Conservation (phyloP, 164 flowering plant genomes). For the Kalanchoe fedtschenkoi region DNA sequence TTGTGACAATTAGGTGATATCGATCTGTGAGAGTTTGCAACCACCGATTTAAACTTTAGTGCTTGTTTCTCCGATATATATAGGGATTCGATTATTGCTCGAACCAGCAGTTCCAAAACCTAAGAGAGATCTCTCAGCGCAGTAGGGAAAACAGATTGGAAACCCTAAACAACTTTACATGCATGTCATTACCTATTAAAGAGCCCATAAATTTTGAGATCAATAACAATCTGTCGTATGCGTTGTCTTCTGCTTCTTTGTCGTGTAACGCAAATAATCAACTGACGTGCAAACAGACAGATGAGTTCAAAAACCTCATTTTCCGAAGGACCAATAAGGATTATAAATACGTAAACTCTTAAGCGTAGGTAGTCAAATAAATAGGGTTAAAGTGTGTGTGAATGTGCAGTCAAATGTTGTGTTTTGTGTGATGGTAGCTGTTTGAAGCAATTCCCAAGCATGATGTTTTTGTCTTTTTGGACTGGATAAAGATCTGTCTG, state of each 20-base stretch:
- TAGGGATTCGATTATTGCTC: neutral
- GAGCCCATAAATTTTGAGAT: neutral
- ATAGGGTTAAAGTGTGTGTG: neutral
- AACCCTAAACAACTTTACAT: neutral
- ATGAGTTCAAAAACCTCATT: neutral
- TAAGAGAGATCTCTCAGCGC: too few relatives aligned
- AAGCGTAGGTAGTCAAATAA: too few relatives aligned
- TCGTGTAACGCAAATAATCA: neutral
- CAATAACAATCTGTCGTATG: neutral
- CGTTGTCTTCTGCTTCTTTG: neutral
- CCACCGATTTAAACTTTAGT: conserved; percentile 1
- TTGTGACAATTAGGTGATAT: too few relatives aligned
- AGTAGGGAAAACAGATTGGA: neutral
- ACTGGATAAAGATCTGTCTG: neutral
- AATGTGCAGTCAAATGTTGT: conserved; percentile 2
- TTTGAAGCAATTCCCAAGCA: neutral
- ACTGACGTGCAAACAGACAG: neutral
- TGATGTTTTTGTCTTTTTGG: neutral
- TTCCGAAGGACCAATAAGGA: too few relatives aligned
- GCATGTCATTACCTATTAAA: neutral
- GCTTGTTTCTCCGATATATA: neutral
- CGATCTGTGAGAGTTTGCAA: neutral
- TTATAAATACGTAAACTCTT: too few relatives aligned
- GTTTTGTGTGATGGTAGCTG: neutral
- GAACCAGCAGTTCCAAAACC: neutral